phyloP scores from a whole-genome alignment of 2,329 filamentous ascomycete genomes.

The Aspergillus sp. region DNA sequence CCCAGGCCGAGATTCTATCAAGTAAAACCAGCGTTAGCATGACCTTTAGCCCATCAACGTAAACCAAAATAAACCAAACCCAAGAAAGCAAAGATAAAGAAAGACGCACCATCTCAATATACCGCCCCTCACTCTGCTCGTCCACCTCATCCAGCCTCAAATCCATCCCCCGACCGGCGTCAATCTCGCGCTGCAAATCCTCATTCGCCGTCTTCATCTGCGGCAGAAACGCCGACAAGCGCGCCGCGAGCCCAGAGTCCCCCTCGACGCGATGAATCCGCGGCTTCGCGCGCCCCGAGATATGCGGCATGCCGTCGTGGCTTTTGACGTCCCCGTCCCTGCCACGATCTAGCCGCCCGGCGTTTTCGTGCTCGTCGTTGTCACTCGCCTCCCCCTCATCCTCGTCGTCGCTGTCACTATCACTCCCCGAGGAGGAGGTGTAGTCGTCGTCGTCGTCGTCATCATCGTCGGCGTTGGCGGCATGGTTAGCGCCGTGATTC shows the following conservation, averaged over 20 bases:
- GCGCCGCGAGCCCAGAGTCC: conserved; percentile 32
- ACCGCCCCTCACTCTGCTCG: conserved; percentile 34
- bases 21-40: background rate
- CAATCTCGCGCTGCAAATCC: conserved; percentile 39
- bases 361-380: background rate
- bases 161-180: conserved; percentile 31
- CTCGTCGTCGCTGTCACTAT: conserved; percentile 23
- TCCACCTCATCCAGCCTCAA: conserved; percentile 35
- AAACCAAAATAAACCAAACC: background rate
- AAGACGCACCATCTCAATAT: conserved; percentile 44
- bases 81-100: background rate
- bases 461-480: background rate
- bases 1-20: conserved; percentile 45
- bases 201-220: conserved; percentile 45
- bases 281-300: conserved; percentile 34
- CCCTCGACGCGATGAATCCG: conserved; percentile 29
- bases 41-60: background rate
- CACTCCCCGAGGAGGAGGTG: conserved; percentile 24
- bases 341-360: background rate
- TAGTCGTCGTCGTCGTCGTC: conserved; percentile 22
- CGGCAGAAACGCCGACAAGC: conserved; percentile 43
- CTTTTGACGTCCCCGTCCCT: conserved; percentile 2
- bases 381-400: conserved; percentile 15
- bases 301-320: conserved; percentile 23
- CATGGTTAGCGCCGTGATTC: background rate